Base-by-base conservation (phyloP, 2,329 filamentous ascomycete species). In the Rhynchosporium graminicola region DNA sequence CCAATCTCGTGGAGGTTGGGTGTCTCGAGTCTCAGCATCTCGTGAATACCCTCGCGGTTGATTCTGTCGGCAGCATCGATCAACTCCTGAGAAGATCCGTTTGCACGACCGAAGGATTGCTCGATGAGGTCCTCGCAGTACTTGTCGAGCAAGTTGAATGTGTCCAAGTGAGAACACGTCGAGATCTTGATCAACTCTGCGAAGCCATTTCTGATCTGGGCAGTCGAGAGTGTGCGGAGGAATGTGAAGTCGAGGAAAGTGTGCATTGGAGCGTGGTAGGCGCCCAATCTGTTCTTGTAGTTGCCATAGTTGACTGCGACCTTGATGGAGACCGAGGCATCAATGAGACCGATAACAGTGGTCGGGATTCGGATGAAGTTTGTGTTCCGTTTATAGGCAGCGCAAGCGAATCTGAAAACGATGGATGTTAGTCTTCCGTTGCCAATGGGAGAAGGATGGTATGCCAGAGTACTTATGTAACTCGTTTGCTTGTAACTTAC, bases 121-220 rank as follows among this genome's bases (percentile, higher is more conserved):
- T 78, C 75, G 68, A 91, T 90, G 26, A 91, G 75, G 69, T 86
- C 77, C 78, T 90, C 87, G 70, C 87, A 90, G 75, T 85, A 87
- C 70, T 85, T 81, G 74, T 91, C 87, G 6, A 91, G 80, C 50
- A 90, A 74, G 64, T 90, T 79, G 70, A 89, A 90, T 0, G 88
- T 89, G 20, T 80, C 76, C 28, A 71, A 83, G 76, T 90, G 86
- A 13, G 86, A 85, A 71, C 88, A 90, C 1, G 86, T 87, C 0
- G 87, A 88, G 67, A 91, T 91, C 78, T 91, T 91, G 78, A 91
- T 90, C 67, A 91, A 74, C 77, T 91, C 88, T 26, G 88, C 88
- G 66, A 91, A 90, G 0, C 88, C 88, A 64, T 91, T 90, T 61
- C 88, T 81, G 71, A 91, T 87, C 74, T 91, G 87, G 2, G 85